Evolutionary conservation across 78 protist species (phyloP).

Genomic region (Speleostelium caveatum): DNA sequence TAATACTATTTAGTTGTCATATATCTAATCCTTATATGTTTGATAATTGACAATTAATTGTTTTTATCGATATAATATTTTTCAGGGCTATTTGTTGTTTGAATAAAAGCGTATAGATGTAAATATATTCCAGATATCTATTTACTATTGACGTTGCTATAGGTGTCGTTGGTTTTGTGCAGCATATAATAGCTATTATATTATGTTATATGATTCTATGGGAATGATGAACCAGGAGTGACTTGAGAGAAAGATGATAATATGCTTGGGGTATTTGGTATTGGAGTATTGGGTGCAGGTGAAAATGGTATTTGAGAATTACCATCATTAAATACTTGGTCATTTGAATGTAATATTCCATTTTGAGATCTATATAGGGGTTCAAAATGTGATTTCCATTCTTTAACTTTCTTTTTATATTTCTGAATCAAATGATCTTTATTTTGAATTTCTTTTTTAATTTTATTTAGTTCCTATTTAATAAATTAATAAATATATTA

Average conservation of each 20-base stretch:
- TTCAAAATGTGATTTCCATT: constrained; percentile 74
- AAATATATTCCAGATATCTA: too few relatives aligned
- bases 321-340: constrained; percentile 12
- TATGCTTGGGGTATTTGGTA: constrained; percentile 64
- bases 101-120: too few relatives aligned
- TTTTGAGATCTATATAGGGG: constrained; percentile 49
- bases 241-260: constrained; percentile 42
- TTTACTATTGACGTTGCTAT: too few relatives aligned
- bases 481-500: background rate
- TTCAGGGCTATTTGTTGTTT: too few relatives aligned
- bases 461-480: constrained; percentile 13
- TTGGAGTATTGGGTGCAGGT: constrained; percentile 47
- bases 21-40: too few relatives aligned
- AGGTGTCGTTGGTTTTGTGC: too few relatives aligned
- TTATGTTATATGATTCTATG: too few relatives aligned
- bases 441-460: constrained; percentile 53
- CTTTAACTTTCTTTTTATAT: constrained; percentile 49
- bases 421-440: constrained; percentile 55
- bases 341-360: constrained; percentile 38
- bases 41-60: too few relatives aligned
- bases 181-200: too few relatives aligned
- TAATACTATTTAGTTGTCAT: too few relatives aligned
- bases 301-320: constrained; percentile 55
- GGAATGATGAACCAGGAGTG: too few relatives aligned
- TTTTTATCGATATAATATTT: too few relatives aligned